Base-by-base conservation (phyloP, 129 eudicot species). In the Arctium minus region DNA sequence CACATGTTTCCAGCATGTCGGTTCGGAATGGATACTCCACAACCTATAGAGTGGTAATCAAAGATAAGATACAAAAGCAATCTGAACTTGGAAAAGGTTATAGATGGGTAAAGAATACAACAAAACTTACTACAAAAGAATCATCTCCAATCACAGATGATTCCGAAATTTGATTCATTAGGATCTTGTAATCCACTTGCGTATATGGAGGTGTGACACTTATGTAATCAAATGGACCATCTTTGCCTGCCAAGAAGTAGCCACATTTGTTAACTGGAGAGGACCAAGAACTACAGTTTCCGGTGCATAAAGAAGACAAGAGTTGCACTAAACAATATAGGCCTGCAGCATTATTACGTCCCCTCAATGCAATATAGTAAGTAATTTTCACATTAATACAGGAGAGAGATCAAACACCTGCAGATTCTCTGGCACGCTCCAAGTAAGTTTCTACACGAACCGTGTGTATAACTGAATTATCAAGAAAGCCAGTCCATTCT, bases 171-270 rank as follows among this genome's bases (percentile, higher is more conserved):
- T 96, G 97, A 68, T 88, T 78, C 95, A 96, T 96, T 73, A 91
- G 87, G 38, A 88, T 84, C 64, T 86, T 92, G 73, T 96, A 93
- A 79, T 96, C 95, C 78, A 96, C 95, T 80, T 83, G 85, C 85
- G 85, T 88, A 79, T 93, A 96, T 71, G 99, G 99, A 83, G 99
- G 99, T 40, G 99, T 93, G 78, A 91, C 95, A 85, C 99, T 96
- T 70, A 96, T 87, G 40, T 96, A 96, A 85, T 93, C 92, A 81
- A 96, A 96, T 12, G 87, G 87, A 36, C 78, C 88, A 68, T 83
- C 88, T 87, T 88, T 88, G 75, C 93, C 97, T 90, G 37, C 85
- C 44, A 88, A 81, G 12, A 13, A n/a, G 17, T 60, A 48, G 72
- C 60, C 46, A 36, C 53, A 40, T 7, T 39, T 30, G n/a, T 32